A percentile compares a stretch with the other conserved stretches of the same genome.
Evolutionary conservation across 1,284 basidiomycete genomes (phyloP).

Genomic region (Rhodotorula sp.): DNA sequence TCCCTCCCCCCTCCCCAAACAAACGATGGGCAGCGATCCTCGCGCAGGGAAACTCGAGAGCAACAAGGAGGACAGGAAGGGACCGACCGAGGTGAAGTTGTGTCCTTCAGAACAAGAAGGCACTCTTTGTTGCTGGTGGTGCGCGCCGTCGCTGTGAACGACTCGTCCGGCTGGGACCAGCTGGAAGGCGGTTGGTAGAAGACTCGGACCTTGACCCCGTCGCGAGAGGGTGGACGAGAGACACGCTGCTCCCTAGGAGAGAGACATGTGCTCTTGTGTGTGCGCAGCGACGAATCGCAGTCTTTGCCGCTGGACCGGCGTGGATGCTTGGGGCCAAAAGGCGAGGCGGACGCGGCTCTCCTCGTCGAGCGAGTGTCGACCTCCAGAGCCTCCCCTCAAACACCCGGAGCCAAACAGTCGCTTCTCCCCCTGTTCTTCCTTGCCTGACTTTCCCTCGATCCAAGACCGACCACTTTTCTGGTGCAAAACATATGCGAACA

Average conservation of each 20-base stretch:
- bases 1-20: no score
- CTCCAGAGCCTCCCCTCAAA: no score
- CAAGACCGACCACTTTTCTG: no score
- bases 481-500: no score
- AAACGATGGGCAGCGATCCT: slow-evolving; percentile 12
- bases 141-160: slow-evolving; percentile 25
- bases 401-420: no score
- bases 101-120: not conserved
- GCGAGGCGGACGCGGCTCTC: not conserved
- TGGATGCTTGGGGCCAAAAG: not conserved
- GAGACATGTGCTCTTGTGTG: not conserved
- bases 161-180: slow-evolving; percentile 17
- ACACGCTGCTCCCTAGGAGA: not conserved
- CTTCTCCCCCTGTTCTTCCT: no score
- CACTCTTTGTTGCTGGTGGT: slow-evolving; percentile 24
- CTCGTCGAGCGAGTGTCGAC: not conserved
- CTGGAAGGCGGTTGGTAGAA: slow-evolving; percentile 16
- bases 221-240: not conserved
- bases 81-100: slow-evolving; percentile 4
- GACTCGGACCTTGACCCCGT: slow-evolving; percentile 22
- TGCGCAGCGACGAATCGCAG: slow-evolving; percentile 21
- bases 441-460: no score
- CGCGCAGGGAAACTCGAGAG: not conserved
- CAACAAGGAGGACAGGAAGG: not conserved
- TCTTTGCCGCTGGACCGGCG: slow-evolving; percentile 15